Base-by-base conservation (phyloP, 2,329 filamentous ascomycete genomes). In the Hymenoscyphus occultus region DNA sequence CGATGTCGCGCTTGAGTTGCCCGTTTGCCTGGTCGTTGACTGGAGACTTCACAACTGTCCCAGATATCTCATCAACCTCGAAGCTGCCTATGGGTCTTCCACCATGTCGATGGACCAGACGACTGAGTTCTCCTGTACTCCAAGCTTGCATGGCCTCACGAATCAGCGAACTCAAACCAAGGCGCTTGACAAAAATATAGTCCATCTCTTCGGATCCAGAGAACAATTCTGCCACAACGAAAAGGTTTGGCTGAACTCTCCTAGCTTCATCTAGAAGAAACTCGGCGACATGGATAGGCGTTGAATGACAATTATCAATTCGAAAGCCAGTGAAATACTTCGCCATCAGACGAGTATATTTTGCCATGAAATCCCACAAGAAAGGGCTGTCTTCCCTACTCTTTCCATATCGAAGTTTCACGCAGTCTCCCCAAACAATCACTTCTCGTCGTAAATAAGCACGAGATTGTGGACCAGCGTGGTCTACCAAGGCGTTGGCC, bases 91-190 rank as follows among this genome's bases (percentile, higher is more conserved):
- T 97, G 0, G 96, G 95, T 32, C 92, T 87, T 45, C 95, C 95
- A 39, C 92, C 94, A 76, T 99, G 93, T 68, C 90, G 90, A 78
- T 99, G 96, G 12, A 99, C 93, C 40, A 99, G 83, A 57, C 93
- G 85, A 78, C 93, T 97, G 68, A 99, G 83, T 77, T 99, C 96
- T 12, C 86, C 91, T 1, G 95, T 97, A 75, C 90, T 94, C 94
- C 94, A 98, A 39, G 93, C 91, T 77, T 99, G 95, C 96, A 99
- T 99, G 12, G 94, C 94, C 78, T 99, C 95, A 65, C 95, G 88
- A 70, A 99, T 97, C 60, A 99, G 84, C 6, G 92, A 92, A 76
- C 91, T 96, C 64, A 99, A 84, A 5, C 95, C 95, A 1, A 99
- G 86, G 31, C 92, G 87, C 79, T 96, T 96, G 70, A 97, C 93